Base-by-base conservation (phyloP, 192 early-diverging fungal species). In the Entomortierella lignicola region DNA sequence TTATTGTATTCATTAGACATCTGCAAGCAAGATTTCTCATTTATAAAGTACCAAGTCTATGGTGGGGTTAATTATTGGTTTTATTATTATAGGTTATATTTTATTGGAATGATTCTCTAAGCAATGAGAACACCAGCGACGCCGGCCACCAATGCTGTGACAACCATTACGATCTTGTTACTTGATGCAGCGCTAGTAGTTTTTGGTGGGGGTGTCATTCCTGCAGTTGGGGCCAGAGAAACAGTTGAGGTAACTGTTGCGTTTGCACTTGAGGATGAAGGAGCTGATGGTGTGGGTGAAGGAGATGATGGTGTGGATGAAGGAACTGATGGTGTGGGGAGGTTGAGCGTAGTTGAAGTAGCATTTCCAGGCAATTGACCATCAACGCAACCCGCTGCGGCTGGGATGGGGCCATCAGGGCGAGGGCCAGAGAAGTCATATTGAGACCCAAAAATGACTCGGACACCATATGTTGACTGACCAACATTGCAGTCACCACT, bases 371-470 rank as follows among this genome's bases (percentile, higher is more conserved):
- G n/a, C n/a, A n/a, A n/a, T n/a, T n/a, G n/a, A 13, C 71, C 71
- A 31, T 70, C 30, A 5, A 63, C 80, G 25, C 71, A 69, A 20
- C 21, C 31, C 23, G 52, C 43, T 20, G 74, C 47, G 20, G 61
- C 74, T 8, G 82, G 82, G 21, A 80, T 23, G 25, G 69, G 63
- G 29, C 68, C 63, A 26, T 66, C 61, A 31, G 71, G 59, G 20
- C 69, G 69, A 11, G 68, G 68, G 32, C 69, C 67, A 0, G 77
- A 80, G 32, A 44, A 68, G 34, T 80, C 77, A 57, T 55, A 64
- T 53, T 72, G 61, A 54, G 64, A 34, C 48, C 82, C 42, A 21
- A 62, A 72, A 44, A 81, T 72, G 30, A 39, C 44, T 7, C 58
- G 58, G 53, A 67, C 63, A 30, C 66, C 62, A 25, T 60, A 70